Base-by-base conservation (phyloP, 1,139 yeast genomes). In the Hyphopichia buzzinii region DNA sequence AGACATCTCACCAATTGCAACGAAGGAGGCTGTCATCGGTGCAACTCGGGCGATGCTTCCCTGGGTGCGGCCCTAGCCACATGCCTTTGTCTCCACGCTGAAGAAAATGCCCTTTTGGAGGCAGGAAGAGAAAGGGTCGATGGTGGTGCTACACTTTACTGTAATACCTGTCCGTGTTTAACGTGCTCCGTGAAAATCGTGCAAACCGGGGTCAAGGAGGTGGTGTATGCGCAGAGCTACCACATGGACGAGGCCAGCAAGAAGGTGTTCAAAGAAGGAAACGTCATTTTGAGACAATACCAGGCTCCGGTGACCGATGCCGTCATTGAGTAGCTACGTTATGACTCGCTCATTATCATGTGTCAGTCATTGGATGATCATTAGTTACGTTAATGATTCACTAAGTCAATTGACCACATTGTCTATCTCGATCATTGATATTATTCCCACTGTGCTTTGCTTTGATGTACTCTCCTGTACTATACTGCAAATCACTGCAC, bases 101-200 rank as follows among this genome's bases (percentile, higher is more conserved):
- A 92, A 55, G 99, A 92, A 52, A 92, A 94, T 58, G 98, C 98
- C 0, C 67, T 92, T 30, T 62, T 94, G 36, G 98, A 92, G 57
- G 87, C 97, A 10, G 98, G 98, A 1, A 72, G 97, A 44, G 96
- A 86, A 46, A 68, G 98, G 40, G 77, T 89, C 14, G 46, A 56
- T 4, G 61, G 62, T 15, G 53, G 47, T n/a, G 84, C 86, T n/a
- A 81, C 79, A 0, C 62, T 92, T 39, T 92, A 92, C 59, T 94
- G 98, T 62, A 92, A 92, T 57, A 92, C 98, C 0, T 92, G 97
- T 54, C 99, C 99, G 0, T 94, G 99, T 56, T 67, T 92, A 42
- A 94, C 98, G 0, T 92, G 99, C 58, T 81, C 96, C 5, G 88
- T 92, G 33, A 92, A 92, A 62, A 90, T 92, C 37, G 96, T 89